A percentile compares a stretch with the other conserved stretches of the same genome.
Evolutionary conservation across 495 filamentous ascomycete species (phyloP).

Genomic region (Massariosphaeria phaeospora): DNA sequence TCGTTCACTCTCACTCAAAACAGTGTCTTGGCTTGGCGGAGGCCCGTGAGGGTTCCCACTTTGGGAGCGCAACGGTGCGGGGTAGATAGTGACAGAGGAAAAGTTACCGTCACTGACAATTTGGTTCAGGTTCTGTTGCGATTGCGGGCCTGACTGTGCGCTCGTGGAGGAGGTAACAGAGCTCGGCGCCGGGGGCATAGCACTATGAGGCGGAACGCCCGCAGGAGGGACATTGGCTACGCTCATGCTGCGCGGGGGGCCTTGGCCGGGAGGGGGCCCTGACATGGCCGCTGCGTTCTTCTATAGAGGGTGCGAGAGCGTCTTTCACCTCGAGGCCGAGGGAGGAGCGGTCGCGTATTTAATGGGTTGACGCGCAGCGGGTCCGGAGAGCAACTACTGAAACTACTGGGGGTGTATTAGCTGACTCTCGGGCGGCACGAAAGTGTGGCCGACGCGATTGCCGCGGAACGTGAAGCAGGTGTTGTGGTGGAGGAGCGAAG

Average conservation of each 20-base stretch:
- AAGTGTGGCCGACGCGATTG: no score
- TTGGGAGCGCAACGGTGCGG: no score
- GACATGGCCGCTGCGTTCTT: slow-evolving; percentile 28
- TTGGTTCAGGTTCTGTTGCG: slow-evolving; percentile 87
- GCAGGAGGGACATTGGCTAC: slow-evolving; percentile 40
- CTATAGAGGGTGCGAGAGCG: neutral
- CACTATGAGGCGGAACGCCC: slow-evolving; percentile 52
- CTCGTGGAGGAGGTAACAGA: slow-evolving; percentile 40
- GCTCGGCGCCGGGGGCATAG: slow-evolving; percentile 39
- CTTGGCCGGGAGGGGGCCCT: slow-evolving; percentile 24
- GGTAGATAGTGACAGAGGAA: slow-evolving; percentile 2
- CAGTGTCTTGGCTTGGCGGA: no score
- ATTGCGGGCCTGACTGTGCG: slow-evolving; percentile 50
- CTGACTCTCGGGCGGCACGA: no score
- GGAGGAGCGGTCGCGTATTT: neutral
- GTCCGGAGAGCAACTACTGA: neutral
- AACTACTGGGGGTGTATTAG: neutral
- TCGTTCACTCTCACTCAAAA: no score
- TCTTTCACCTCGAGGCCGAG: slow-evolving; percentile 14
- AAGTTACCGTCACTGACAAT: slow-evolving; percentile 62
- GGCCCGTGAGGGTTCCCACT: no score
- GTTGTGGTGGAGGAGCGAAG: no score
- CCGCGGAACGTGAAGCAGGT: no score
- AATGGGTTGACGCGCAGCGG: neutral
- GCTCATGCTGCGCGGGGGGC: slow-evolving; percentile 28